These are phyloP conservation scores for Leccinellum luteum DNA, from an alignment of 768 basidiomycete species.

Conservation along the genomic window DNA sequence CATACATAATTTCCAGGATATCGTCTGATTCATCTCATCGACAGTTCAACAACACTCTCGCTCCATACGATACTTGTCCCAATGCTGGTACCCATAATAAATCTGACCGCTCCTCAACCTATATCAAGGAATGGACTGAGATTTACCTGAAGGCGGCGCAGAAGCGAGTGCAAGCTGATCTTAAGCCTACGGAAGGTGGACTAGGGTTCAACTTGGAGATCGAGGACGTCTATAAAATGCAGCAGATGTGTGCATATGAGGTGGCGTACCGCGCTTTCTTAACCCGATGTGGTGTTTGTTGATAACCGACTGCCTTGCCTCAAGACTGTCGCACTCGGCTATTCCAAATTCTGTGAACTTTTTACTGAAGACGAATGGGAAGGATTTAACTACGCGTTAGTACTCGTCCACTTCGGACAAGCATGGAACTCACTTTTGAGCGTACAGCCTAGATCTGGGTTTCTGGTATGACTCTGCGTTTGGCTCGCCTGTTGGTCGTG, in stretches of 20 bases:
- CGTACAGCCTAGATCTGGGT: constrained; percentile 16
- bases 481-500: constrained; percentile 76
- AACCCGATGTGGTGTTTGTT: not conserved
- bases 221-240: constrained; percentile 73
- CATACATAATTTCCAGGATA: constrained; percentile 7
- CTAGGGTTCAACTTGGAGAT: constrained; percentile 58
- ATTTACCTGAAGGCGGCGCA: constrained; percentile 71
- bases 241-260: constrained; percentile 85
- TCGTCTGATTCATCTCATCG: not conserved
- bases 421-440: not conserved
- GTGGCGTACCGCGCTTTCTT: constrained; percentile 30
- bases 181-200: constrained; percentile 30
- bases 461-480: constrained; percentile 67
- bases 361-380: constrained; percentile 94
- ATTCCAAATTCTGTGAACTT: constrained; percentile 86
- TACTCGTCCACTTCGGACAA: constrained; percentile 1
- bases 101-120: constrained; percentile 54
- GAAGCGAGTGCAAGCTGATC: constrained; percentile 52
- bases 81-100: constrained; percentile 53
- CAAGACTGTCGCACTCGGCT: constrained; percentile 90
- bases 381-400: constrained; percentile 84
- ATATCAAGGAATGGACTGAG: constrained; percentile 61
- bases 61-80: constrained; percentile 80
- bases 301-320: not conserved
- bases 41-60: constrained; percentile 81